Evolutionary conservation across 225 moss, liverwort and hornwort species (phyloP), one percentile per base, ranked within the genome.

Genomic region (Physcomitrellopsis africana): DNA sequence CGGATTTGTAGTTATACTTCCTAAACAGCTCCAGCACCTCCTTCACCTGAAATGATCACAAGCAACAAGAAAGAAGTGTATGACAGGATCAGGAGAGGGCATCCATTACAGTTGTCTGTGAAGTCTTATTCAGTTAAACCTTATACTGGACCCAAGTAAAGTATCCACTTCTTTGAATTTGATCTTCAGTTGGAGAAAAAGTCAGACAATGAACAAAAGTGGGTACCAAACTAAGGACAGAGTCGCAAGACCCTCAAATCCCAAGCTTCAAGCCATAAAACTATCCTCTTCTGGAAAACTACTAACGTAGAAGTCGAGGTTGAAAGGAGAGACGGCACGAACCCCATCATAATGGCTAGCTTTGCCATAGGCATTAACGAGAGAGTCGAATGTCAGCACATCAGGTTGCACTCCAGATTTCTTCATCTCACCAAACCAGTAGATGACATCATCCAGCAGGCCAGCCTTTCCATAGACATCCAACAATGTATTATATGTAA

Each of bases 311-410:
- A 37, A 37, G 32, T 37, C 32, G 32, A 37, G 32, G 1, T 63
- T 72, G 53, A 12, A 24, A 27, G 29, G 66, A 48, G 62, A 20
- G 70, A 29, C 15, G 19, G 61, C 53, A 75, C 80, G 15, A 48
- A 99, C 99, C 88, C 95, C 95, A 78, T 99, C 99, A 76, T 92
- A 99, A 74, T 95, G 89, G 73, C 90, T 92, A 20, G 99, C 99
- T 75, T 86, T 91, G 72, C 99, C 99, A 69, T 99, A 99, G 9
- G 99, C 99, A 79, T 93, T 95, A 17, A 99, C 93, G 69, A 99
- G 87, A 9, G 99, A 92, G 80, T 95, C 95, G 80, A 99, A 99
- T 23, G 99, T 99, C 76, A 86, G 76, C 77, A 99, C 95, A 55
- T 99, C 99, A 19, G 99, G 99, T 77, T 90, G 93, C 47, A 99